Evolutionary conservation across 2,329 filamentous ascomycete species (phyloP).

Genomic region (Hypoxylon sp.): DNA sequence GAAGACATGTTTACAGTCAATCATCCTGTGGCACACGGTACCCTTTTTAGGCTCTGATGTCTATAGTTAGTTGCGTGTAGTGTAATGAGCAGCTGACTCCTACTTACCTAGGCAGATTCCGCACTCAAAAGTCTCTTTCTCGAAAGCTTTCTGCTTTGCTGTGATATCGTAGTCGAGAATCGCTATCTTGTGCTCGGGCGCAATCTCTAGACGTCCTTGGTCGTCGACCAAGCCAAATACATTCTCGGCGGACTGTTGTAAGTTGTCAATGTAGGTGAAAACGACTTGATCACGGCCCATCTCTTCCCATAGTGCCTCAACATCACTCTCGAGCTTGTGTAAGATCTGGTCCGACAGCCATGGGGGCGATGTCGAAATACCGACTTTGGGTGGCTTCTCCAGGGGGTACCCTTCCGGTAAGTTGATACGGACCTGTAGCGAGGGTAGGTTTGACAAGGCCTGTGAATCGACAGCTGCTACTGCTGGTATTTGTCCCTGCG

Average conservation of each 20-base stretch:
- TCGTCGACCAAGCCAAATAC: slow-evolving; percentile 71
- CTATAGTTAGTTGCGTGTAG: slow-evolving; percentile 40
- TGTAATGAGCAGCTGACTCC: background rate
- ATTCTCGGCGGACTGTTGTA: slow-evolving; percentile 71
- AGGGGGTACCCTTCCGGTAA: slow-evolving; percentile 73
- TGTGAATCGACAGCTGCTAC: slow-evolving; percentile 59
- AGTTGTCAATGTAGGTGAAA: slow-evolving; percentile 74
- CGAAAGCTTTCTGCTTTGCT: slow-evolving; percentile 81
- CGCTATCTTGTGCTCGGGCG: slow-evolving; percentile 74
- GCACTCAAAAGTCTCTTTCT: slow-evolving; percentile 88
- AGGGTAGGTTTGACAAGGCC: slow-evolving; percentile 70
- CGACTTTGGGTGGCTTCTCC: slow-evolving; percentile 64
- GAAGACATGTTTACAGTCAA: slow-evolving; percentile 91
- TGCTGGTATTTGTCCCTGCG: slow-evolving; percentile 31
- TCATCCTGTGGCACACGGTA: slow-evolving; percentile 81
- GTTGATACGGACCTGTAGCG: slow-evolving; percentile 67
- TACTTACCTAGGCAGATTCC: slow-evolving; percentile 81
- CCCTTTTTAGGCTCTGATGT: slow-evolving; percentile 88
- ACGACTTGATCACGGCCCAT: slow-evolving; percentile 71
- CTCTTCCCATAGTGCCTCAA: slow-evolving; percentile 72
- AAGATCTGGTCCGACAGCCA: slow-evolving; percentile 70
- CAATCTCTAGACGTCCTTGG: slow-evolving; percentile 66
- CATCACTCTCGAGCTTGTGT: slow-evolving; percentile 66
- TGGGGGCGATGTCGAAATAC: slow-evolving; percentile 67
- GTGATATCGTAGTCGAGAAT: slow-evolving; percentile 84